These are phyloP conservation scores for Neurospora sp. DNA, from an alignment of 495 filamentous ascomycete species.

Conservation along the genomic window DNA sequence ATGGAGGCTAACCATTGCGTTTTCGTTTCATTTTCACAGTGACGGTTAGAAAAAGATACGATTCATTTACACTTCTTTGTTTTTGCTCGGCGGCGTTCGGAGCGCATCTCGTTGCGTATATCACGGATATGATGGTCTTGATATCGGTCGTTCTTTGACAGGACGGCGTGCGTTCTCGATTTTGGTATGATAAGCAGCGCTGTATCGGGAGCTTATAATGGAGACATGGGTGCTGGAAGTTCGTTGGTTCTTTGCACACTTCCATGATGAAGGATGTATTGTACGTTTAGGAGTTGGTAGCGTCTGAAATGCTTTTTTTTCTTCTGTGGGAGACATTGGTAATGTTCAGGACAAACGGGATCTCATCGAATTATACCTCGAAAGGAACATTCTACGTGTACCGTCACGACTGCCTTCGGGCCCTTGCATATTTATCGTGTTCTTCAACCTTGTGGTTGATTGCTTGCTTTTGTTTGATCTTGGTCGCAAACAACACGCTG, in stretches of 20 bases:
- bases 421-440: neutral
- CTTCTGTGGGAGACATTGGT: neutral
- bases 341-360: neutral
- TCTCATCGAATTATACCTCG: neutral
- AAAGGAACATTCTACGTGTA: neutral
- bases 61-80: no score
- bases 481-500: neutral
- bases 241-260: neutral
- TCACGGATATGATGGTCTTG: neutral
- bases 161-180: neutral
- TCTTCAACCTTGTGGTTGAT: neutral
- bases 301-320: neutral
- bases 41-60: neutral
- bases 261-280: neutral
- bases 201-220: neutral
- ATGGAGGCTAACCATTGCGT: neutral
- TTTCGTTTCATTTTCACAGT: neutral
- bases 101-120: neutral
- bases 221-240: neutral
- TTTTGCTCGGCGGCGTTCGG: neutral
- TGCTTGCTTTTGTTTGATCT: neutral
- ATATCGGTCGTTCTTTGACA: neutral
- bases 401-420: neutral
- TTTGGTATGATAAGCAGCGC: neutral
- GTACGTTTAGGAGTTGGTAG: neutral